Percentiles rank a stretch among this genome's conserved stretches.
Evolutionary conservation across 2,329 filamentous ascomycete genomes (phyloP).

Genomic region (Cryphonectria parasitica): DNA sequence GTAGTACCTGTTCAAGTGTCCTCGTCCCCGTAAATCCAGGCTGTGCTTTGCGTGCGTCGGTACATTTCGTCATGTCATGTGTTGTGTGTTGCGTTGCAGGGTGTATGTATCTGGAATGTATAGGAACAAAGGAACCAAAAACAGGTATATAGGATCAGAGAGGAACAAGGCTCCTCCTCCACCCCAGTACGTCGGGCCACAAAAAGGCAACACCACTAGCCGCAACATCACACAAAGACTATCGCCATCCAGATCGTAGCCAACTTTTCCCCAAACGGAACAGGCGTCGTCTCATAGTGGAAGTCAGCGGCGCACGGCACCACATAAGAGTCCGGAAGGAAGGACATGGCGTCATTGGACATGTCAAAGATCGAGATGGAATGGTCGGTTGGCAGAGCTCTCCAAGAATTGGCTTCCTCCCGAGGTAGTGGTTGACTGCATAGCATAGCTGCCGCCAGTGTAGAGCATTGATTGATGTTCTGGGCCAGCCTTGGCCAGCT

Average conservation of each 20-base stretch:
- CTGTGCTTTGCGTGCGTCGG: neutral
- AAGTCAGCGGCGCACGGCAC: neutral
- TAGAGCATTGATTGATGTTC: neutral
- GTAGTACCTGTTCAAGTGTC: neutral
- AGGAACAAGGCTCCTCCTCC: neutral
- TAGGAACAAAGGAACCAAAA: neutral
- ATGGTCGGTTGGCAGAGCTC: neutral
- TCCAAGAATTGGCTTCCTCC: neutral
- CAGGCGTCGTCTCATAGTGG: neutral
- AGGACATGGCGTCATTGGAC: constrained; percentile 11
- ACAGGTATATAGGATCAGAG: neutral
- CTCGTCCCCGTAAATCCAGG: neutral
- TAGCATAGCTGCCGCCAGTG: neutral
- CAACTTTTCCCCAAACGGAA: neutral
- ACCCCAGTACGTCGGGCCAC: neutral
- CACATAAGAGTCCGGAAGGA: neutral
- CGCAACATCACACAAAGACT: neutral
- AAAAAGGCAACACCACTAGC: neutral
- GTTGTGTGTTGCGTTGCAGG: too few species aligned
- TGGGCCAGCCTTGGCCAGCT: neutral
- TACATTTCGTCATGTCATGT: constrained; percentile 11
- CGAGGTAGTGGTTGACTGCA: neutral
- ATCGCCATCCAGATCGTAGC: neutral
- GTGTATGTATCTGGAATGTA: neutral
- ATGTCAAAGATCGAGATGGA: constrained; percentile 9